Conservation (phyloP, 1,284 basidiomycete species). For the Salmacisia buchloeana region DNA sequence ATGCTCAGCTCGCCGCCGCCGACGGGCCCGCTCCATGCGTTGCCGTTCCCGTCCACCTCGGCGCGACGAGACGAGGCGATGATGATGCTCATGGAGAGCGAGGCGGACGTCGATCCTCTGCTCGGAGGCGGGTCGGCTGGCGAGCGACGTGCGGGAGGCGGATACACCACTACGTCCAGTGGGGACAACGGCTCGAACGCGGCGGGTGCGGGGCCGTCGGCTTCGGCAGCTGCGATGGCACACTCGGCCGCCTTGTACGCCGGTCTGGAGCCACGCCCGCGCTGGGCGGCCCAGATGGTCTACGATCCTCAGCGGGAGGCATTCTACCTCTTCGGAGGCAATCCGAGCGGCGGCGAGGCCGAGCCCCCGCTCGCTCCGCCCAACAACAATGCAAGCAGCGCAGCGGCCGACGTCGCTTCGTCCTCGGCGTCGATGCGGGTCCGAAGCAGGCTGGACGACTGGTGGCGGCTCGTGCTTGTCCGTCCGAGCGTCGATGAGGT, state of each 20-base stretch:
- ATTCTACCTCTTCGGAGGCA: constrained; percentile 51
- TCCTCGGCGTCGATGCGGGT: background rate
- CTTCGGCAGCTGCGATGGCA: background rate
- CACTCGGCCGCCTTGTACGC: background rate
- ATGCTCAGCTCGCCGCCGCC: constrained; percentile 1
- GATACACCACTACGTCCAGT: too few species aligned
- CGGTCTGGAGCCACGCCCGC: constrained; percentile 27
- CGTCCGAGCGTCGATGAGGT: constrained; percentile 46
- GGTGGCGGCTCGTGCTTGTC: constrained; percentile 46
- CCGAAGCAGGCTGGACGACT: constrained; percentile 40
- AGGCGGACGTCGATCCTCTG: background rate
- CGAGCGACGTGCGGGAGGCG: too few species aligned
- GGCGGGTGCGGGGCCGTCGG: background rate
- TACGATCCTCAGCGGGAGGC: constrained; percentile 43
- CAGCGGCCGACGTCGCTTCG: background rate
- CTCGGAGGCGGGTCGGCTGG: background rate
- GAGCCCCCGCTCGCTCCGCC: background rate
- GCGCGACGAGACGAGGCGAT: background rate
- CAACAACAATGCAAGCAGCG: background rate
- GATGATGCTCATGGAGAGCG: constrained; percentile 7
- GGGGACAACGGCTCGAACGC: background rate
- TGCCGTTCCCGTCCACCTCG: background rate
- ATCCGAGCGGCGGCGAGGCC: constrained; percentile 28
- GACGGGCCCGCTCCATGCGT: background rate
- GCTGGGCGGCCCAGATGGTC: constrained; percentile 46